These are phyloP conservation scores for Knufia fluminis DNA, from an alignment of 2,329 filamentous ascomycete genomes.

Conservation along the genomic window DNA sequence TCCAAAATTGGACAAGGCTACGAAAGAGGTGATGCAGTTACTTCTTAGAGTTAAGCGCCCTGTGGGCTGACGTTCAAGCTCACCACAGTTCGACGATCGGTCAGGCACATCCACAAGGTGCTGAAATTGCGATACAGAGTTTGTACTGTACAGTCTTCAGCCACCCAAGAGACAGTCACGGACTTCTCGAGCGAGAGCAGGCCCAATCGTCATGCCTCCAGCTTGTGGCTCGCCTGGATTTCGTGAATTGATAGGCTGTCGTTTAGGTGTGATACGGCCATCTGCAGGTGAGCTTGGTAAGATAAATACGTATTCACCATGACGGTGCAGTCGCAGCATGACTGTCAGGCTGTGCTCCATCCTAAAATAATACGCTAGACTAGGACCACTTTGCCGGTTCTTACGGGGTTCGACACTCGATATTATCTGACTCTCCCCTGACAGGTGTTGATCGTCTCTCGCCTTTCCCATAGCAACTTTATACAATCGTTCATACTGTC, in stretches of 20 bases:
- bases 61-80: background rate
- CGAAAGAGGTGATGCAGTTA: background rate
- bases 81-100: background rate
- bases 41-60: background rate
- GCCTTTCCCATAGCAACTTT: background rate
- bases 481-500: slow-evolving; percentile 6
- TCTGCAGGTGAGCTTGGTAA: no score
- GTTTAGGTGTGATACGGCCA: background rate
- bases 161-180: background rate
- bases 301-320: background rate
- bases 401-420: background rate
- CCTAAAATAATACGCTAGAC: slow-evolving; percentile 6
- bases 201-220: background rate
- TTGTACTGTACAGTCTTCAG: background rate
- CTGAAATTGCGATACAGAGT: background rate
- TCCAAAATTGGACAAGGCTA: slow-evolving; percentile 2
- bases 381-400: background rate
- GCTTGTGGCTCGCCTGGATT: background rate
- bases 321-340: background rate
- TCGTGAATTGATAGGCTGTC: background rate
- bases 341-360: slow-evolving; percentile 6
- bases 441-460: background rate
- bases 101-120: background rate
- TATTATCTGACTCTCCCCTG: background rate
- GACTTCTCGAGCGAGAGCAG: background rate